These are phyloP conservation scores for Kodamaea hsintzibuensis DNA, from an alignment of 805 yeast genomes.

Conservation along the genomic window DNA sequence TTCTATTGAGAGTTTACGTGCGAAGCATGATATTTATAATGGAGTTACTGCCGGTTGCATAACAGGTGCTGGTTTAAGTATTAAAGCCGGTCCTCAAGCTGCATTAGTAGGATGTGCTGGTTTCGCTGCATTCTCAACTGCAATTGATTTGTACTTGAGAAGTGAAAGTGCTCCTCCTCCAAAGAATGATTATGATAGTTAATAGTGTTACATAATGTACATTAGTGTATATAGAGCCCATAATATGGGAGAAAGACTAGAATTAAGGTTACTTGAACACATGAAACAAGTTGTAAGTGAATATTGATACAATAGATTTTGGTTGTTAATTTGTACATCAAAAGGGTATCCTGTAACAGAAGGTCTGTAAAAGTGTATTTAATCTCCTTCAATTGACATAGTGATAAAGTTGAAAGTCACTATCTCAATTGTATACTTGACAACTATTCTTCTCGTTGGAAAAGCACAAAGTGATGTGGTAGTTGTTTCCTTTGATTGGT, in stretches of 20 bases:
- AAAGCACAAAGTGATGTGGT: too few relatives aligned
- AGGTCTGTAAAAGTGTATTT: too few relatives aligned
- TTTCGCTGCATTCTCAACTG: constrained; percentile 92
- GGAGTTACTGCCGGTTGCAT: constrained; percentile 93
- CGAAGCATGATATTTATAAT: constrained; percentile 88
- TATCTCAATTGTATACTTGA: too few relatives aligned
- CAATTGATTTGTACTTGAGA: constrained; percentile 83
- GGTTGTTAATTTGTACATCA: too few relatives aligned
- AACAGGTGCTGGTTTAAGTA: constrained; percentile 94
- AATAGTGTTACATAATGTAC: constrained; percentile 13
- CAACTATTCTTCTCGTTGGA: too few relatives aligned
- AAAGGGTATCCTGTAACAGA: too few relatives aligned
- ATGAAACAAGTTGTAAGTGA: too few relatives aligned
- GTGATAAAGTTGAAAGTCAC: too few relatives aligned
- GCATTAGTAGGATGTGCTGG: constrained; percentile 94
- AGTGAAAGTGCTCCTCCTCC: constrained; percentile 86
- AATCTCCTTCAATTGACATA: too few relatives aligned
- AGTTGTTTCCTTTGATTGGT: too few relatives aligned
- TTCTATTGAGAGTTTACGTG: constrained; percentile 79
- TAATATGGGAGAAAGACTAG: neutral
- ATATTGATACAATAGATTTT: too few relatives aligned
- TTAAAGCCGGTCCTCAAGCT: constrained; percentile 91
- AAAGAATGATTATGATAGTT: constrained; percentile 74
- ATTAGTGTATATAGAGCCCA: constrained; percentile 6
- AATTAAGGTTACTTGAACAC: too few relatives aligned